Percentiles rank a stretch among this genome's conserved stretches.
phyloP scores from a whole-genome alignment of 1,284 basidiomycete genomes.

The Vanrija pseudolonga region DNA sequence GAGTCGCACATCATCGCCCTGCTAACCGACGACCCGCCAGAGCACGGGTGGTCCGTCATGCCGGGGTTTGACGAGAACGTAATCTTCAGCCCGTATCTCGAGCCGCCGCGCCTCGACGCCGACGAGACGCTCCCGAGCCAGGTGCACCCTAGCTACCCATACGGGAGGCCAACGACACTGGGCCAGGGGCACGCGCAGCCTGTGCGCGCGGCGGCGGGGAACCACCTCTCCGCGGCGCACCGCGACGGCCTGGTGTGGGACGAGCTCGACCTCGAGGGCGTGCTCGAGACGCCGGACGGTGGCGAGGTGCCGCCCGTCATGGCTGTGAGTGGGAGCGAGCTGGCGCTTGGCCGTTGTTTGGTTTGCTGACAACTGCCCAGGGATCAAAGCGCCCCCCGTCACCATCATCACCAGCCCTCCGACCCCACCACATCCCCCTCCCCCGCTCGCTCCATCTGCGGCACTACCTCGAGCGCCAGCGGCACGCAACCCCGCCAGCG shows the following conservation, averaged over 20 bases:
- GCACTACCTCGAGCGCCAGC: slow-evolving; percentile 34
- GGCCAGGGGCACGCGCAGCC: slow-evolving; percentile 22
- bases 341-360: too few relatives aligned
- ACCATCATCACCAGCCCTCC: slow-evolving; percentile 38
- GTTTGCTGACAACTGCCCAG: slow-evolving; percentile 19
- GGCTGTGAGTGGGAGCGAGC: slow-evolving; percentile 45
- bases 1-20: slow-evolving; percentile 31
- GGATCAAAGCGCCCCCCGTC: slow-evolving; percentile 46
- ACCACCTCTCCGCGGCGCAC: not conserved
- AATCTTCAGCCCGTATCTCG: slow-evolving; percentile 22
- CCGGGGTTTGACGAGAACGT: slow-evolving; percentile 44
- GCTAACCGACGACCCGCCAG: slow-evolving; percentile 36
- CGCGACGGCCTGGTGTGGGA: slow-evolving; percentile 24
- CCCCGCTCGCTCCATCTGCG: slow-evolving; percentile 37
- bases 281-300: slow-evolving; percentile 30
- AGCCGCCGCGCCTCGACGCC: slow-evolving; percentile 35
- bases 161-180: slow-evolving; percentile 24
- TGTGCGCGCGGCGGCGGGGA: slow-evolving; percentile 21
- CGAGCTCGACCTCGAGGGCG: slow-evolving; percentile 31
- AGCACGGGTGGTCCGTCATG: slow-evolving; percentile 40
- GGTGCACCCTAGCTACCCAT: slow-evolving; percentile 42
- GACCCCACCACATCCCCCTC: slow-evolving; percentile 22
- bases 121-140: slow-evolving; percentile 42
- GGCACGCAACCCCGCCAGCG: slow-evolving; percentile 18
- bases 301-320: slow-evolving; percentile 46